Base-by-base conservation (phyloP, 345 rosid species). In the Physaria fendleri region DNA sequence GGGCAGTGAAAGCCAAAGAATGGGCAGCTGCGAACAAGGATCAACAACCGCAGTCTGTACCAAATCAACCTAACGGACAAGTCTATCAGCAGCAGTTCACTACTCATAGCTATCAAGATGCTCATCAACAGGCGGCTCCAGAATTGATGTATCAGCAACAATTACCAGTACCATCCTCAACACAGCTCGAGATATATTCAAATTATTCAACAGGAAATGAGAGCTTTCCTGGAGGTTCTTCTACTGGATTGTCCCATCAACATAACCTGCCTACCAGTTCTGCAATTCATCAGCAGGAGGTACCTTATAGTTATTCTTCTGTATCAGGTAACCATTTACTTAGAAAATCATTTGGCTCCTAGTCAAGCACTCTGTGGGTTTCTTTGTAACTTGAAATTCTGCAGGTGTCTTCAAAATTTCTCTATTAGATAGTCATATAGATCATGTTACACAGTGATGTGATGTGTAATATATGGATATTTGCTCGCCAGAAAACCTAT, bases 291-390 rank as follows among this genome's bases (percentile, higher is more conserved):
- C 90, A 65, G 96, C 99, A 90, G 97, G 99, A 94, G 97, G 99
- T 90, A 94, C 85, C 99, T 94, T 94, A 87, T 90, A 85, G 97
- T 90, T 87, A 94, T 94, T 94, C 97, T 85, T 85, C 99, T 76
- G 84, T 82, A 75, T 64, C 99, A 94, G 99, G 97, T 94, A 94
- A 94, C 80, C 54, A 70, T 79, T 82, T 74, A 77, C 81, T 77
- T 73, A 65, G 79, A 66, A 69, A 71, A 75, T 75, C 73, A 71
- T 42, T 74, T 77, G 79, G 77, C 78, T 74, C 75, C 73, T 81
- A 56, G 71, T 78, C 76, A 72, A 78, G 77, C 77, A 63, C 75
- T 71, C 56, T 61, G 43, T 53, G 56, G 73, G 44, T 38, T 53
- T 22, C 49, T 1, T 51, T 61, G 50, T 61, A 37, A 21, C 17